Percentiles rank a stretch among this genome's conserved stretches.
Evolutionary conservation across 441 rosid species (phyloP).

Genomic region (Breynia disticha): DNA sequence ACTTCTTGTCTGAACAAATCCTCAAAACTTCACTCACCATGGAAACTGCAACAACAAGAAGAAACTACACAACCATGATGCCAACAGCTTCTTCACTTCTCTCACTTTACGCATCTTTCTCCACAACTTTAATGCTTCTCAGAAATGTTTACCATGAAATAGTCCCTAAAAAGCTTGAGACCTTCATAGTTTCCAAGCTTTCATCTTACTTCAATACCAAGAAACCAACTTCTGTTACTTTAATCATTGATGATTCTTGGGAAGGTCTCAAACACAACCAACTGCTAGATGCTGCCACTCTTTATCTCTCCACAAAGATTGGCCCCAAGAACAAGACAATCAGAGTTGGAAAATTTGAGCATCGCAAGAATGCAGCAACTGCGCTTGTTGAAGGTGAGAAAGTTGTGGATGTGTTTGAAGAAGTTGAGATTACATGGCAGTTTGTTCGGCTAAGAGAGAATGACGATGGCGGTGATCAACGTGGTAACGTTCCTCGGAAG

Average conservation of each 20-base stretch:
- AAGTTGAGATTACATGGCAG: not conserved
- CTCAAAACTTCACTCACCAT: not conserved
- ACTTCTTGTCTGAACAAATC: too few species aligned
- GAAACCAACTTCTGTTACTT: not conserved
- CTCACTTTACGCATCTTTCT: conserved; percentile 12
- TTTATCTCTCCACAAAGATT: conserved; percentile 4
- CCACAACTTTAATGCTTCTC: conserved; percentile 12
- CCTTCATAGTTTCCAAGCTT: not conserved
- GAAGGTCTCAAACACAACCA: conserved; percentile 6
- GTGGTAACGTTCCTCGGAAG: not conserved
- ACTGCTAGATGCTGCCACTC: conserved; percentile 5
- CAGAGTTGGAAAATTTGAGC: not conserved
- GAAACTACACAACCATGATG: not conserved
- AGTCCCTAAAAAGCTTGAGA: not conserved
- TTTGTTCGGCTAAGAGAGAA: not conserved
- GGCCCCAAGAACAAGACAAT: not conserved
- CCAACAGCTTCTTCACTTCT: conserved; percentile 11
- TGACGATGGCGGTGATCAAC: not conserved
- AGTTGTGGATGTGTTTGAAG: not conserved
- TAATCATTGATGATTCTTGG: conserved; percentile 12
- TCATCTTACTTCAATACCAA: not conserved
- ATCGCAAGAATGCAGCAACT: not conserved
- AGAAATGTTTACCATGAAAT: conserved; percentile 3
- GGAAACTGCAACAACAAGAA: not conserved
- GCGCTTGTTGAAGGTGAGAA: conserved; percentile 3